Evolutionary conservation across 139 green algal species (phyloP).

Genomic region (Auxenochlorella pyrenoidosa): DNA sequence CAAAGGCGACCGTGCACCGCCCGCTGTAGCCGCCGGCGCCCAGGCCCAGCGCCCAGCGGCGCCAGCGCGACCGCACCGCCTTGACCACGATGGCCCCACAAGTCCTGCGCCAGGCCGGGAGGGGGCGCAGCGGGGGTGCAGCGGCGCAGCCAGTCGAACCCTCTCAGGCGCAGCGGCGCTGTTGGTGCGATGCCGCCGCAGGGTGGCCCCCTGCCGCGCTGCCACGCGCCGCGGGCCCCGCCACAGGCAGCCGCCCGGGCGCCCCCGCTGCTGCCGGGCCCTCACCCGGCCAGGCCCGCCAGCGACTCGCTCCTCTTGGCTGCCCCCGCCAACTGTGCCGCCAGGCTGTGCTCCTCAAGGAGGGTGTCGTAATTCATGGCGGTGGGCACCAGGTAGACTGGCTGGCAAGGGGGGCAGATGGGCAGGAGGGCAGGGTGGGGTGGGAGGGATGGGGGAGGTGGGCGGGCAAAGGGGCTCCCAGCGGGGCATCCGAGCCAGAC

Average conservation of each 20-base stretch:
- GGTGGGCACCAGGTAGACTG: slow-evolving; percentile 40
- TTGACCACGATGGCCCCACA: slow-evolving; percentile 18
- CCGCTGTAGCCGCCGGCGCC: slow-evolving; percentile 41
- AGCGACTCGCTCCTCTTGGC: slow-evolving; percentile 25
- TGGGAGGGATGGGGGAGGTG: neutral
- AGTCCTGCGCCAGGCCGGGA: neutral
- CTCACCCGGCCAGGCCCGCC: slow-evolving; percentile 10
- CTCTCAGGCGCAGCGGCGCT: too few species aligned
- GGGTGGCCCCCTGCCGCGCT: too few species aligned
- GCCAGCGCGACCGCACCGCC: slow-evolving; percentile 7
- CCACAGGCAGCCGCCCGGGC: too few species aligned
- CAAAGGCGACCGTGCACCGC: slow-evolving; percentile 43
- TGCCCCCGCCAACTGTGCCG: slow-evolving; percentile 43
- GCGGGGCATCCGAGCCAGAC: too few species aligned
- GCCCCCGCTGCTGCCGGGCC: neutral
- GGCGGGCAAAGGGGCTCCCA: too few species aligned
- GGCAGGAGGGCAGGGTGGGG: neutral
- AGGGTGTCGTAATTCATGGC: slow-evolving; percentile 50
- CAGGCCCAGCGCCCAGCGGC: slow-evolving; percentile 1
- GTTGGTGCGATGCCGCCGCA: too few species aligned
- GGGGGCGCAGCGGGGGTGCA: neutral
- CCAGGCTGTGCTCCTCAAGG: slow-evolving; percentile 52
- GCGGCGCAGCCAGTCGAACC: neutral
- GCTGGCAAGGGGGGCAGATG: neutral
- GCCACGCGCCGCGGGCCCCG: neutral